Conservation (phyloP, 2,329 filamentous ascomycete species). For the Colletotrichum graminicola region DNA sequence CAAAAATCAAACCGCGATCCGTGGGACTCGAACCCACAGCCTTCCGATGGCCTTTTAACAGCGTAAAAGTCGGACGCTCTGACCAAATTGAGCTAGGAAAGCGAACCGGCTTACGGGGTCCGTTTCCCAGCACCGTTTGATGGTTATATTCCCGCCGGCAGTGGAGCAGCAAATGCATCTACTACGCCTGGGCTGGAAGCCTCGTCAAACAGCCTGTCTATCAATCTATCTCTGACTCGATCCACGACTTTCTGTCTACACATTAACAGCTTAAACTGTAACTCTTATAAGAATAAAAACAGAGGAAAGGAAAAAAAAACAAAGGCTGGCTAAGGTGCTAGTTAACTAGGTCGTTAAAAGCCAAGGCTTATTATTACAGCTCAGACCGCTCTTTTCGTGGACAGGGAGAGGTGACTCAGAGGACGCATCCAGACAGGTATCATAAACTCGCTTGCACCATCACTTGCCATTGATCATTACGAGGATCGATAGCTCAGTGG, state of each 20-base stretch:
- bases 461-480: accelerated
- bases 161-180: slow-evolving; percentile 6
- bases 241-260: too few relatives aligned
- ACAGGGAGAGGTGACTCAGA: background rate
- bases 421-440: background rate
- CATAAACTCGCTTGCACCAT: background rate
- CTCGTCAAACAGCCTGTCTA: background rate
- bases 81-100: slow-evolving; percentile 32
- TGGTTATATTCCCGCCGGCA: background rate
- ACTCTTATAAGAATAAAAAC: background rate
- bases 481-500: slow-evolving; percentile 39
- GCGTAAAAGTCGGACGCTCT: slow-evolving; percentile 29
- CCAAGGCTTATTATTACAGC: too few relatives aligned
- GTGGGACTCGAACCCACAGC: slow-evolving; percentile 32
- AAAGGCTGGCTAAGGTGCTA: background rate
- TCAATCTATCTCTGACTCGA: too few relatives aligned
- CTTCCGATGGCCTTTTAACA: slow-evolving; percentile 18
- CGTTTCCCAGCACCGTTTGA: background rate
- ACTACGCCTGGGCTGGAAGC: too few relatives aligned
- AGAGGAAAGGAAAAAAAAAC: accelerated
- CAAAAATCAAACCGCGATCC: slow-evolving; percentile 11
- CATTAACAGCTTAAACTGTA: too few relatives aligned
- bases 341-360: background rate
- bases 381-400: background rate
- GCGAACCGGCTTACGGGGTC: background rate